Percentiles rank a stretch among this genome's conserved stretches.
These are phyloP conservation scores for Hysterium pulicare DNA, from an alignment of 2,329 filamentous ascomycete genomes.

Conservation along the genomic window DNA sequence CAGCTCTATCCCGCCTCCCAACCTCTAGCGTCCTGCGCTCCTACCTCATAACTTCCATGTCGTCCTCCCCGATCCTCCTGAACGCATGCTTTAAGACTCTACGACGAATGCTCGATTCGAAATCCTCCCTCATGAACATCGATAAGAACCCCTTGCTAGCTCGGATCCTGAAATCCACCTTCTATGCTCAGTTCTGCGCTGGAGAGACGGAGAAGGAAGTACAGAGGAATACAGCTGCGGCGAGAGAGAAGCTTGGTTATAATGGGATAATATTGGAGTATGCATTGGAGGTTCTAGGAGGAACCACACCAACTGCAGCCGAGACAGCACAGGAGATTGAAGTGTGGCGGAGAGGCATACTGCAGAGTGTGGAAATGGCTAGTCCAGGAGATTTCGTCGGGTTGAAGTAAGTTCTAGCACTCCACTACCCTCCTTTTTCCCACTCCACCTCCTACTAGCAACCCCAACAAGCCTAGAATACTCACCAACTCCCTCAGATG, in stretches of 20 bases:
- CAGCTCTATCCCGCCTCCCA: conserved; percentile 62
- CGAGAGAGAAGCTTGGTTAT: conserved; percentile 72
- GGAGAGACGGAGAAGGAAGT: conserved; percentile 72
- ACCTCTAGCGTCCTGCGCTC: conserved; percentile 65
- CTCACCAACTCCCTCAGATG: conserved; percentile 50
- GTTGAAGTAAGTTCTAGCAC: conserved; percentile 44
- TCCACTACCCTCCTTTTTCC: not conserved
- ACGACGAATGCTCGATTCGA: conserved; percentile 65
- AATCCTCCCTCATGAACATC: conserved; percentile 64
- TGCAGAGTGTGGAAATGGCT: conserved; percentile 64
- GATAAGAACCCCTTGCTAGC: conserved; percentile 72
- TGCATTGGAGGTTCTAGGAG: conserved; percentile 72
- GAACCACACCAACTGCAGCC: conserved; percentile 51
- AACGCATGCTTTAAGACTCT: conserved; percentile 67
- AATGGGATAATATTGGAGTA: conserved; percentile 82
- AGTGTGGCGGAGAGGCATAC: conserved; percentile 69
- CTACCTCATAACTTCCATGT: conserved; percentile 65
- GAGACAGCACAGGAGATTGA: conserved; percentile 60
- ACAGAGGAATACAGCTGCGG: conserved; percentile 55
- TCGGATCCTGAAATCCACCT: conserved; percentile 71
- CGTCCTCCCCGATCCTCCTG: conserved; percentile 67
- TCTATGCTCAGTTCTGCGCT: conserved; percentile 89
- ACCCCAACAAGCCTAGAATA: too few species aligned
- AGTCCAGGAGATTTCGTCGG: conserved; percentile 53
- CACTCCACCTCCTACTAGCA: too few species aligned